Evolutionary conservation across 2,329 filamentous ascomycete genomes (phyloP).

Genomic region (Dactylellina drechsleri): DNA sequence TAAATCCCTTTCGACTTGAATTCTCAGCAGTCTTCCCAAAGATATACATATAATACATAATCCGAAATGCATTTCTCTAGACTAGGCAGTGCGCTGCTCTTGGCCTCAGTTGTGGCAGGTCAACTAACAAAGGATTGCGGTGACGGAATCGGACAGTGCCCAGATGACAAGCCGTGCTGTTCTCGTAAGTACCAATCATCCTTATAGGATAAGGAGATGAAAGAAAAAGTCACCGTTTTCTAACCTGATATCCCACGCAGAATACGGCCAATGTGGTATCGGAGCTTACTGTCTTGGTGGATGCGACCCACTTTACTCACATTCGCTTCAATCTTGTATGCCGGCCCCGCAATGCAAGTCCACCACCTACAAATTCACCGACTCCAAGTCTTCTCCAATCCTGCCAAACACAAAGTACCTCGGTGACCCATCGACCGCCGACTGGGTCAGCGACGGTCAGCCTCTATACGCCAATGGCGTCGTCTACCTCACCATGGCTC

Average conservation of each 20-base stretch:
- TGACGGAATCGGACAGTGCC: conserved; percentile 71
- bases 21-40: too few species aligned
- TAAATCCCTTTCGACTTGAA: too few species aligned
- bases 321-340: conserved; percentile 82
- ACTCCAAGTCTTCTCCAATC: conserved; percentile 73
- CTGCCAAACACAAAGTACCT: conserved; percentile 78
- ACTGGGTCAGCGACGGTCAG: conserved; percentile 89
- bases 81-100: conserved; percentile 28
- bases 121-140: conserved; percentile 58
- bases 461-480: conserved; percentile 75
- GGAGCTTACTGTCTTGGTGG: conserved; percentile 96
- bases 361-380: conserved; percentile 77
- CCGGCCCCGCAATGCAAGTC: conserved; percentile 83
- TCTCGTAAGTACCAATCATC: conserved; percentile 71
- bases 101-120: conserved; percentile 38
- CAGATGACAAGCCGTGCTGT: conserved; percentile 78
- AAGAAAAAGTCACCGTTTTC: neutral
- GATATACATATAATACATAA: conserved; percentile 18
- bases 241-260: conserved; percentile 64
- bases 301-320: conserved; percentile 88
- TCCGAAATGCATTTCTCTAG: conserved; percentile 41
- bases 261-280: conserved; percentile 88
- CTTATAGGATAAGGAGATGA: conserved; percentile 4
- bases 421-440: conserved; percentile 79
- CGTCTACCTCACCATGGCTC: conserved; percentile 87